A percentile compares a stretch with the other conserved stretches of the same genome.
Conservation (phyloP, 2,329 filamentous ascomycete genomes). For the Phoma sp. region DNA sequence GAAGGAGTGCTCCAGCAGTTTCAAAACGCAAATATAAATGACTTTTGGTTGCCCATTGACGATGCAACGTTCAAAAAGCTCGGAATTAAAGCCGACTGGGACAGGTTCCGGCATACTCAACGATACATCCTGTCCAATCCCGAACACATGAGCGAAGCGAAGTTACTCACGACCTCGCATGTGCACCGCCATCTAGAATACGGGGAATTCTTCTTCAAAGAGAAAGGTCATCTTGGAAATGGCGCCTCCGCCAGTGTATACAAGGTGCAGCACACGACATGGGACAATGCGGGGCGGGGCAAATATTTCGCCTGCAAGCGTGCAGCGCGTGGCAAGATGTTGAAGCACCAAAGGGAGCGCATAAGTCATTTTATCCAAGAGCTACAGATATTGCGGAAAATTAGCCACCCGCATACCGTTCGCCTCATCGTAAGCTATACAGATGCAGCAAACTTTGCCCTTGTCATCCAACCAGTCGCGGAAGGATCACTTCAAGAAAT, state of each 20-base stretch:
- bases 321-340: neutral
- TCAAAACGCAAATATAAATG: neutral
- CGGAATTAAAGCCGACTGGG: neutral
- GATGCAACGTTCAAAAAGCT: neutral
- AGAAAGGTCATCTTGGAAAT: neutral
- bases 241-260: neutral
- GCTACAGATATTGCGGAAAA: neutral
- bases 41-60: slow-evolving; percentile 1
- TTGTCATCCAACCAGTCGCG: neutral
- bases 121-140: neutral
- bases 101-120: neutral
- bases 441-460: neutral
- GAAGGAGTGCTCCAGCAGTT: neutral
- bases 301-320: neutral
- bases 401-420: neutral
- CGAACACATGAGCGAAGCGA: neutral
- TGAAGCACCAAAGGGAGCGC: neutral
- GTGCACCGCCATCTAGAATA: neutral
- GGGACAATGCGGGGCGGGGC: neutral
- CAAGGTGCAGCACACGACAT: neutral
- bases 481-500: neutral
- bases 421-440: neutral
- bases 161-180: neutral
- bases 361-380: neutral
- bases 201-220: neutral